Percentiles rank a stretch among this genome's conserved stretches.
These are phyloP conservation scores for Zymoseptoria passerinii DNA, from an alignment of 2,329 filamentous ascomycete species.

Conservation along the genomic window DNA sequence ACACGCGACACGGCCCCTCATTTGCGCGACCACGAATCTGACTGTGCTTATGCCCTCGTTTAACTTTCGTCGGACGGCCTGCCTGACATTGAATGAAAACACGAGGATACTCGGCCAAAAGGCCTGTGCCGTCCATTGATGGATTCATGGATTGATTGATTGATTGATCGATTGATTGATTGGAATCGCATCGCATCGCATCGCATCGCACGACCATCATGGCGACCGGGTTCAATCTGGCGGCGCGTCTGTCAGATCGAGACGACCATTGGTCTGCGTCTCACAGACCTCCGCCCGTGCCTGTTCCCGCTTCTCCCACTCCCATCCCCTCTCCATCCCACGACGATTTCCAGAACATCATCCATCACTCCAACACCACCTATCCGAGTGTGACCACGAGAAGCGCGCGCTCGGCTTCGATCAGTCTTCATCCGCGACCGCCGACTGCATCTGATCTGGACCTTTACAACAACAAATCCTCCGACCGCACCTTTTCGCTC, in stretches of 20 bases:
- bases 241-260: constrained; percentile 13
- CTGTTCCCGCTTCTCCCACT: constrained; percentile 2
- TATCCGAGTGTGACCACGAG: neutral
- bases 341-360: neutral
- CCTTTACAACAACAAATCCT: neutral
- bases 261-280: constrained; percentile 20
- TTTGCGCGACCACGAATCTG: neutral
- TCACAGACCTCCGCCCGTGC: constrained; percentile 14
- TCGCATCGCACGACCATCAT: constrained; percentile 6
- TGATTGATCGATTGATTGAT: neutral
- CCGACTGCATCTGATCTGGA: neutral
- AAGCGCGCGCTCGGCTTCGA: constrained; percentile 3
- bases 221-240: constrained; percentile 17
- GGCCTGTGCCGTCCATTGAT: neutral
- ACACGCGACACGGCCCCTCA: too few relatives aligned
- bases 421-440: neutral
- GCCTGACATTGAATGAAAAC: neutral
- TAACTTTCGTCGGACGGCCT: neutral
- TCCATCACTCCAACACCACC: constrained; percentile 1
- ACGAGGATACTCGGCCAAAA: neutral
- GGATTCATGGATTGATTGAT: neutral
- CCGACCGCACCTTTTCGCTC: neutral
- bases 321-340: neutral
- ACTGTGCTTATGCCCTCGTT: neutral
- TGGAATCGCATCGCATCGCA: too few relatives aligned